Evolutionary conservation across 257 asterid genomes (phyloP).

Genomic region (Cordia subcordata): DNA sequence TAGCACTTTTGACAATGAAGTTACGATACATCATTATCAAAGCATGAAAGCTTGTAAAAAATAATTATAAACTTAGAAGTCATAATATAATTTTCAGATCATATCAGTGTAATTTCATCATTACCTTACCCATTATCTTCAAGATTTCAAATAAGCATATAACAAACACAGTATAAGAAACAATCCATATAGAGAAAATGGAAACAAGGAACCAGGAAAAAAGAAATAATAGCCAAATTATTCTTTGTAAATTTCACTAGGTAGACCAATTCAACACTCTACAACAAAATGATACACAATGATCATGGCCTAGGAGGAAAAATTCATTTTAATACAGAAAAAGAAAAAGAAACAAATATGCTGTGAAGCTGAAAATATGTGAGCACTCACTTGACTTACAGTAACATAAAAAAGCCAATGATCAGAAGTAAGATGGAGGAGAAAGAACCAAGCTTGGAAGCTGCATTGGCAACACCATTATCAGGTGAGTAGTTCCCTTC

Average conservation of each 20-base stretch:
- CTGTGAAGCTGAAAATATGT: constrained; percentile 14
- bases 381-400: constrained; percentile 18
- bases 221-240: neutral
- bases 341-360: too few species aligned
- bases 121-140: too few species aligned
- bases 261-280: neutral
- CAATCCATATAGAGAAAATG: neutral
- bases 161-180: too few species aligned
- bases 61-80: too few species aligned
- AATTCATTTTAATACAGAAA: too few species aligned
- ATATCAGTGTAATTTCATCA: too few species aligned
- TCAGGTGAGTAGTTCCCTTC: constrained; percentile 45
- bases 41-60: too few species aligned
- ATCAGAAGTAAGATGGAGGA: constrained; percentile 18
- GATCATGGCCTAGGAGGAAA: neutral
- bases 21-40: too few species aligned
- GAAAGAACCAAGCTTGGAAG: constrained; percentile 19
- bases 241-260: neutral
- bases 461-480: constrained; percentile 26
- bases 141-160: too few species aligned
- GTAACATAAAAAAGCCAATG: constrained; percentile 19
- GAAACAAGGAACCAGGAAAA: neutral
- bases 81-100: too few species aligned
- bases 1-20: too few species aligned
- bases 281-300: neutral